phyloP scores from a whole-genome alignment of 352 stramenopile genomes.

The Globisporangium nunn region DNA sequence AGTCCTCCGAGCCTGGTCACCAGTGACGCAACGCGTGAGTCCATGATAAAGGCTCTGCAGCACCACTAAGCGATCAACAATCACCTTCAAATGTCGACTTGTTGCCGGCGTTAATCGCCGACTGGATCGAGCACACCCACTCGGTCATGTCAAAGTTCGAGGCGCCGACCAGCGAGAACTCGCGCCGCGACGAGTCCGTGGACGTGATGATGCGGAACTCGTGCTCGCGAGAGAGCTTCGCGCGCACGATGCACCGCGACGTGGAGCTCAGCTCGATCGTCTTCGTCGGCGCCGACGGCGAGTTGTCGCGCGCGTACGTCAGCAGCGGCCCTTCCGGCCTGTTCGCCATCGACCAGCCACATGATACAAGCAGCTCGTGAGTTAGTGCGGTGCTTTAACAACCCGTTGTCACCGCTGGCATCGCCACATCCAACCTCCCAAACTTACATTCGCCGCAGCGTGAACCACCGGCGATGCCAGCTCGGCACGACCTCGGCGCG shows the following conservation, averaged over 20 bases:
- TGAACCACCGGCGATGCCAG: conserved; percentile 82
- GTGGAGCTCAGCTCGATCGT: conserved; percentile 73
- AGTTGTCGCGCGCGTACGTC: conserved; percentile 71
- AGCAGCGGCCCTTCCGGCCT: conserved; percentile 66
- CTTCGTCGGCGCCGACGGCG: conserved; percentile 40
- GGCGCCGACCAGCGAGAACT: conserved; percentile 52
- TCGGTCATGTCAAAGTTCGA: conserved; percentile 80
- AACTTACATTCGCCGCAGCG: conserved; percentile 53
- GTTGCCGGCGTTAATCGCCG: conserved; percentile 76
- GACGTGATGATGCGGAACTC: conserved; percentile 78
- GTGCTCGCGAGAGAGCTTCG: conserved; percentile 54
- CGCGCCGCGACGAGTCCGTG: conserved; percentile 51
- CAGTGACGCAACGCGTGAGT: not conserved
- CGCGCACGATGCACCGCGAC: conserved; percentile 53
- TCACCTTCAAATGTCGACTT: conserved; percentile 64
- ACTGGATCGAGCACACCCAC: conserved; percentile 76
- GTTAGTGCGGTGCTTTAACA: not conserved
- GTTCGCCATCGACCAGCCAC: not conserved
- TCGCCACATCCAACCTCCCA: not conserved
- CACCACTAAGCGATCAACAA: not conserved
- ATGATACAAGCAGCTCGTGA: not conserved
- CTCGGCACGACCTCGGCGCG: conserved; percentile 65
- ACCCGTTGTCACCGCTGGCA: not conserved
- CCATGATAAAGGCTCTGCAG: not conserved
- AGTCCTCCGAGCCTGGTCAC: conserved; percentile 26